These are phyloP conservation scores for Bipolaris victoriae DNA, from an alignment of 2,329 filamentous ascomycete genomes.

Conservation along the genomic window DNA sequence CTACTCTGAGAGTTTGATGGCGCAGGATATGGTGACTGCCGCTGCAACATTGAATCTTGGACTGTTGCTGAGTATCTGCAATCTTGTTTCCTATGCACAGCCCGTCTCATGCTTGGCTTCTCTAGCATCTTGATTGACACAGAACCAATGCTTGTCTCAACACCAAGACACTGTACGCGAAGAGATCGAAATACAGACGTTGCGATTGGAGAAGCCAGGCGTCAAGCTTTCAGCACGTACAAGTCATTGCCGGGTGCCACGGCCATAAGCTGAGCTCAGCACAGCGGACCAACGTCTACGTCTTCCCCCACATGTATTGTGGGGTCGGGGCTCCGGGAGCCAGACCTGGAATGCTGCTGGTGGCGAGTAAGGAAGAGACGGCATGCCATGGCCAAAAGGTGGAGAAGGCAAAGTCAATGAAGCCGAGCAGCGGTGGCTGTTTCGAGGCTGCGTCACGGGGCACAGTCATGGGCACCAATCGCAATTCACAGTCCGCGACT, in stretches of 20 bases:
- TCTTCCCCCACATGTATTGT: neutral
- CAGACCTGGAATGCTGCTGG: neutral
- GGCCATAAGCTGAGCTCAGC: neutral
- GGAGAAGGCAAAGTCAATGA: no score
- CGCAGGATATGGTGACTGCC: no score
- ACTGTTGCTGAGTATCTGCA: neutral
- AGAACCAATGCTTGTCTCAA: no score
- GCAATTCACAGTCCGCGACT: conserved; percentile 2
- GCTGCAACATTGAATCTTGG: no score
- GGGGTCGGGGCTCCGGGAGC: neutral
- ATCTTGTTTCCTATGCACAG: neutral
- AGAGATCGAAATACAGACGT: no score
- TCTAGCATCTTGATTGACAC: no score
- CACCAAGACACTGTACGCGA: no score
- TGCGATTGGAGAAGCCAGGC: no score
- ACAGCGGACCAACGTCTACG: neutral
- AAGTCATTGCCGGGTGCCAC: neutral
- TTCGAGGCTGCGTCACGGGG: conserved; percentile 11
- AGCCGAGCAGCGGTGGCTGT: neutral
- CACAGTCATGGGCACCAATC: conserved; percentile 10
- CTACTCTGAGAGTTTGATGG: neutral
- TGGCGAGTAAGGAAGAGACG: no score
- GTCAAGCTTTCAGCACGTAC: no score
- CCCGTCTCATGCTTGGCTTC: no score
- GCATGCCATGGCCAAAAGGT: no score